Conservation (phyloP, 2,329 filamentous ascomycete species). For the Pyrenophora seminiperda region DNA sequence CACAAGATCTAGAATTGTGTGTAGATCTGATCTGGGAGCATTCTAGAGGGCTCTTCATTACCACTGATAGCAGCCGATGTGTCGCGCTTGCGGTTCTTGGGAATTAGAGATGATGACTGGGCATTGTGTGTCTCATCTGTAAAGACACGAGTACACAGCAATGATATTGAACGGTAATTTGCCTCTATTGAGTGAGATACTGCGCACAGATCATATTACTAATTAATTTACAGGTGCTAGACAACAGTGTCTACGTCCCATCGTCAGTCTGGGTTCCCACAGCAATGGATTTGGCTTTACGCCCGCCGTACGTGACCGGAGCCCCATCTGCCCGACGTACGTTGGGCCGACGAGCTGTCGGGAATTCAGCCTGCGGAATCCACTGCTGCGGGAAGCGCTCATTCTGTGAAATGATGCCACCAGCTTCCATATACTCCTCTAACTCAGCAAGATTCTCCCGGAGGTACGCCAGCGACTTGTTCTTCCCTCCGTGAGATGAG, state of each 20-base stretch:
- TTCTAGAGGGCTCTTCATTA: neutral
- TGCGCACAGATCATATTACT: no score
- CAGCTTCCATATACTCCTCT: neutral
- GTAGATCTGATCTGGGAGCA: neutral
- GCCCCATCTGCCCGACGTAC: neutral
- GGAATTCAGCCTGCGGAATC: conserved; percentile 1
- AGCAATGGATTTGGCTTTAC: no score
- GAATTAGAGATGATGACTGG: neutral
- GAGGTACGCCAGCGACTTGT: conserved; percentile 8
- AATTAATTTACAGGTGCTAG: no score
- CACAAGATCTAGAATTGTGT: no score
- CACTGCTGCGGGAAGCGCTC: conserved; percentile 4
- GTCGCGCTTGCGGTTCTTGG: neutral
- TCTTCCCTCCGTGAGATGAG: conserved; percentile 3
- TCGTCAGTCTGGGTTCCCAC: no score
- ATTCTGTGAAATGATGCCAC: neutral
- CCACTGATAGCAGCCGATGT: neutral
- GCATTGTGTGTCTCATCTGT: no score
- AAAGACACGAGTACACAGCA: no score
- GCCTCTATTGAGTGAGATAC: no score
- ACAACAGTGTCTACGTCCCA: no score
- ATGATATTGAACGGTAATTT: no score
- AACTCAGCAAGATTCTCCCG: neutral
- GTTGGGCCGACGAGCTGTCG: neutral
- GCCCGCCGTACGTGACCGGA: no score